These are phyloP conservation scores for Exophiala lecanii-corni DNA, from an alignment of 2,329 filamentous ascomycete genomes.

Conservation along the genomic window DNA sequence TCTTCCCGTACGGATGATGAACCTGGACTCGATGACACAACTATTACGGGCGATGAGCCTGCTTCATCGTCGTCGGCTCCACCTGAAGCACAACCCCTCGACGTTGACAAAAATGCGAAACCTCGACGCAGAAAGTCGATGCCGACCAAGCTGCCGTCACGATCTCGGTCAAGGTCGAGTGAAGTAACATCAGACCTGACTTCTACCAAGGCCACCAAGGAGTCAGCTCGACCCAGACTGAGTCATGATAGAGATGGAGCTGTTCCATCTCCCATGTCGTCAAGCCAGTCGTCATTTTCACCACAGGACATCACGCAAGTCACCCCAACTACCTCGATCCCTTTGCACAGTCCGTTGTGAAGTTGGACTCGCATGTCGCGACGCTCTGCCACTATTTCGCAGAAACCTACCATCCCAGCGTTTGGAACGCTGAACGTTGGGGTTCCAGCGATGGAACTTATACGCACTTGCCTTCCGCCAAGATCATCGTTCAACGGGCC, in stretches of 20 bases:
- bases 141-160: not conserved
- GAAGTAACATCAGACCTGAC: no score
- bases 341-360: conserved; percentile 20
- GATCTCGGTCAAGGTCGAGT: not conserved
- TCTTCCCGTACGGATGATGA: not conserved
- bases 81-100: no score
- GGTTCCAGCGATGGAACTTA: conserved; percentile 16
- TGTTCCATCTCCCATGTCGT: conserved; percentile 2
- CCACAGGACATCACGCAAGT: conserved; percentile 21
- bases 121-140: not conserved
- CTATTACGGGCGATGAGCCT: no score
- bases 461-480: conserved; percentile 17
- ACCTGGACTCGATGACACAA: conserved; percentile 1
- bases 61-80: no score
- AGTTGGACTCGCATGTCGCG: conserved; percentile 19
- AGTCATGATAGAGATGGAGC: no score
- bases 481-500: conserved; percentile 15
- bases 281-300: conserved; percentile 1
- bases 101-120: no score
- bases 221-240: no score
- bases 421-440: conserved; percentile 23
- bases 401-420: conserved; percentile 22
- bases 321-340: conserved; percentile 17
- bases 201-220: no score
- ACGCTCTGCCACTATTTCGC: conserved; percentile 22